Evolutionary conservation across 495 filamentous ascomycete genomes (phyloP).

Genomic region (Penicillium odoratum): DNA sequence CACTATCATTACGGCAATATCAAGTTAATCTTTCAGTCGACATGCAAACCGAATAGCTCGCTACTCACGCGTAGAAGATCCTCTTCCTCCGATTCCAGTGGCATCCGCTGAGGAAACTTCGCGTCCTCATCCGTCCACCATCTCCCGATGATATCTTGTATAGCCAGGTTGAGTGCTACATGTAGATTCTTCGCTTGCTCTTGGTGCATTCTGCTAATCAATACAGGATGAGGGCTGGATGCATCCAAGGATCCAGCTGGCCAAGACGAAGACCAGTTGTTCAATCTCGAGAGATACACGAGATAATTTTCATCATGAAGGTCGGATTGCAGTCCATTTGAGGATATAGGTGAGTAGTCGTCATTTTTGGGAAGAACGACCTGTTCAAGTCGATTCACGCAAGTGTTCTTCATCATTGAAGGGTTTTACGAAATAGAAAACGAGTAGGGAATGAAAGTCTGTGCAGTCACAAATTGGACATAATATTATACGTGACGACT

Average conservation of each 20-base stretch:
- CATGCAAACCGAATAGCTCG: background rate
- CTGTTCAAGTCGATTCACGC: background rate
- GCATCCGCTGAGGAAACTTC: constrained; percentile 38
- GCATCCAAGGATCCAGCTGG: background rate
- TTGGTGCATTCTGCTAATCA: constrained; percentile 15
- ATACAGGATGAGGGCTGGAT: constrained; percentile 19
- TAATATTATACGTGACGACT: too few species aligned
- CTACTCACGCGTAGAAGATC: constrained; percentile 23
- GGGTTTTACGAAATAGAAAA: too few species aligned
- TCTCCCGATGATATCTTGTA: constrained; percentile 39
- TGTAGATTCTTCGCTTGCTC: constrained; percentile 24
- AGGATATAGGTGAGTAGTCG: background rate
- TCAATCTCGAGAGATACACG: background rate
- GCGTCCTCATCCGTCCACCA: constrained; percentile 42
- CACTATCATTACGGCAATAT: too few species aligned
- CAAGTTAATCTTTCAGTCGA: too few species aligned
- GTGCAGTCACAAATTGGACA: too few species aligned
- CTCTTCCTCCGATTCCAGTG: constrained; percentile 36
- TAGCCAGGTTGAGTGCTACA: constrained; percentile 29
- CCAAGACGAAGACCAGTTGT: background rate
- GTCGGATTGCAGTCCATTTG: background rate
- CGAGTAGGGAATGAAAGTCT: too few species aligned
- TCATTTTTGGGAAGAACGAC: background rate
- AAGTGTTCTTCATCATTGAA: background rate
- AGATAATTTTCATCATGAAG: background rate